Evolutionary conservation across 345 rosid species (phyloP).

Genomic region (Aegle marmelos): DNA sequence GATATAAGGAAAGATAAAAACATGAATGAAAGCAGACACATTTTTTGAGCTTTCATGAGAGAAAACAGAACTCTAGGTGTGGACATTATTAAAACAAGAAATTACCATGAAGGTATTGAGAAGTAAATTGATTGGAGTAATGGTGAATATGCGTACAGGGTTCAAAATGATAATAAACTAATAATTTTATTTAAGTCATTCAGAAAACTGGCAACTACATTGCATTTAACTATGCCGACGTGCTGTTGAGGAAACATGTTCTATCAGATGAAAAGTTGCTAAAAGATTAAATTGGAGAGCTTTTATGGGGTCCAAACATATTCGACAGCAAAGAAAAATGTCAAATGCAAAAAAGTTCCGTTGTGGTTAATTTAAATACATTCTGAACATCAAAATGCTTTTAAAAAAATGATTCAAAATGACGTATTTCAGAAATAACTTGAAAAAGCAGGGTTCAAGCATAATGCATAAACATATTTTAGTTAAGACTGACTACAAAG

Average conservation of each 20-base stretch:
- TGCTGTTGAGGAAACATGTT: not conserved
- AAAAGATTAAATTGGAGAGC: not conserved
- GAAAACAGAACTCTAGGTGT: not conserved
- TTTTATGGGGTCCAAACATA: not conserved
- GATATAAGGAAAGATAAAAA: too few species aligned
- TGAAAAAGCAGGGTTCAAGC: not conserved
- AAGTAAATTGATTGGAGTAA: not conserved
- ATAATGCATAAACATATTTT: not conserved
- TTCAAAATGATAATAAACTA: not conserved
- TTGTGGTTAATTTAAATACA: not conserved
- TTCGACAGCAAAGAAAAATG: not conserved
- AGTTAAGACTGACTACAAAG: not conserved
- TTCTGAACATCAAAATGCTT: not conserved
- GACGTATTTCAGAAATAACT: not conserved
- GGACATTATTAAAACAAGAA: not conserved
- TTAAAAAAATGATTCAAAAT: not conserved
- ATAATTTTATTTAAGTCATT: not conserved
- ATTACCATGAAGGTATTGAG: not conserved
- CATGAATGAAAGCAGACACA: not conserved
- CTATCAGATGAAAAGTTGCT: not conserved
- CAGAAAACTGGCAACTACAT: not conserved
- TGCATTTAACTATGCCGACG: not conserved
- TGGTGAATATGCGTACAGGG: not conserved
- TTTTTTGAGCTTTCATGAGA: not conserved
- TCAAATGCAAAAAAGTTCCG: not conserved